Evolutionary conservation across 805 yeast genomes (phyloP), one percentile per base, ranked within the genome.

Genomic region (Kodamaea kaohsiungensis): DNA sequence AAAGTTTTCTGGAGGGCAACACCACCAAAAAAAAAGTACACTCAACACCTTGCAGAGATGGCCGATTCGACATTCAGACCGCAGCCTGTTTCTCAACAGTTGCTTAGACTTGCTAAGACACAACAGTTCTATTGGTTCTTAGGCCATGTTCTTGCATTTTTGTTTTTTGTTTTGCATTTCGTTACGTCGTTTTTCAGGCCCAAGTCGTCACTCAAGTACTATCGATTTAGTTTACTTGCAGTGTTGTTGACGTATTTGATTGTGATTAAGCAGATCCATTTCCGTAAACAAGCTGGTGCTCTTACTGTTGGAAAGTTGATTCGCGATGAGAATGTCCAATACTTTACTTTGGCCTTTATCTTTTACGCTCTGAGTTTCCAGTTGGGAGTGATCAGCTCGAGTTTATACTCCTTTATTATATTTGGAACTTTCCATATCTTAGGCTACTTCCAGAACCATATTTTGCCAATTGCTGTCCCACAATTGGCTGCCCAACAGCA

Each of bases 41-140:
- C 19, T 17, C 25, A 40, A 40, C 19, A 40, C 13, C 13, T 19
- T 17, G n/a, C 7, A 16, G 35, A 40, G 25, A 40, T 40, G 45
- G 45, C 45, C 8, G 19, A 30, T 30, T 30, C 45, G n/a, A 40
- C 17, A 12, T 49, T 46, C 37, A 53, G 50, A 38, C 54, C 54
- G 16, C 53, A 52, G 33, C 50, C 56, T 7, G 50, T 30, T n/a
- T 17, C 52, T 7, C 51, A 45, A 38, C 57, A 57, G 37, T 19
- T 57, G 18, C 33, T 51, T 35, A 40, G 40, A 13, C 52, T 58
- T 30, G 59, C 56, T 48, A 63, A 69, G 58, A 80, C 85, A 9
- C 83, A 84, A 7, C 90, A 86, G 65, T 85, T 87, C 64, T 83
- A 83, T 61, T 87, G 92, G 92, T 87, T 80, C 59, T 51, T 84